A percentile compares a stretch with the other conserved stretches of the same genome.
phyloP scores from a whole-genome alignment of 2,329 filamentous ascomycete species.

The Colletotrichum sansevieriae region DNA sequence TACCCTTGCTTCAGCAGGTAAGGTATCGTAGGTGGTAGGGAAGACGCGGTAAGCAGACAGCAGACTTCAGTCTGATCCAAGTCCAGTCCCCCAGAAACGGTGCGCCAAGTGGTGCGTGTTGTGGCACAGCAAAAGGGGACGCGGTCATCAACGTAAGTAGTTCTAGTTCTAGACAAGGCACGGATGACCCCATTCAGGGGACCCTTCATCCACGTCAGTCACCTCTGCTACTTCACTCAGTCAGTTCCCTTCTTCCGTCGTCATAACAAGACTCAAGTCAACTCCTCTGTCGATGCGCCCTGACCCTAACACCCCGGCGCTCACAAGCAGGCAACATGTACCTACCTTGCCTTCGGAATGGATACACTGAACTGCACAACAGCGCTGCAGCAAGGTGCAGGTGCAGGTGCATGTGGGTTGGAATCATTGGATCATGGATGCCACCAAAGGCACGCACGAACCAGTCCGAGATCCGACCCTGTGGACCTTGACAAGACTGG shows the following conservation, averaged over 20 bases:
- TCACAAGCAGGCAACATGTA: no score
- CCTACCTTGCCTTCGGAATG: no score
- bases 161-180: no score
- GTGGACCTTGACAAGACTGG: constrained; percentile 1
- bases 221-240: background rate
- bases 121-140: constrained; percentile 27
- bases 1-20: no score
- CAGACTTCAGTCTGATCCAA: constrained; percentile 1
- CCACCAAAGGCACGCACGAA: background rate
- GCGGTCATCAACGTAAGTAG: background rate
- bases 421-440: constrained; percentile 5
- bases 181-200: background rate
- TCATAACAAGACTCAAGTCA: no score
- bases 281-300: background rate
- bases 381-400: background rate
- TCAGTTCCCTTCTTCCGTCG: background rate
- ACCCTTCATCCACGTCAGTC: background rate
- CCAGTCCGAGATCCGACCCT: constrained; percentile 10
- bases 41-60: background rate
- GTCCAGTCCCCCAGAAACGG: constrained; percentile 10
- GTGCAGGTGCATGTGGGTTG: constrained; percentile 13
- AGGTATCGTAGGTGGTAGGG: background rate
- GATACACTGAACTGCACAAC: background rate
- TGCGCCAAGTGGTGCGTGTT: constrained; percentile 29
- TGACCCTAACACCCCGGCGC: background rate